phyloP scores from a whole-genome alignment of 2,329 filamentous ascomycete genomes.

The Pseudopyricularia cyperi region DNA sequence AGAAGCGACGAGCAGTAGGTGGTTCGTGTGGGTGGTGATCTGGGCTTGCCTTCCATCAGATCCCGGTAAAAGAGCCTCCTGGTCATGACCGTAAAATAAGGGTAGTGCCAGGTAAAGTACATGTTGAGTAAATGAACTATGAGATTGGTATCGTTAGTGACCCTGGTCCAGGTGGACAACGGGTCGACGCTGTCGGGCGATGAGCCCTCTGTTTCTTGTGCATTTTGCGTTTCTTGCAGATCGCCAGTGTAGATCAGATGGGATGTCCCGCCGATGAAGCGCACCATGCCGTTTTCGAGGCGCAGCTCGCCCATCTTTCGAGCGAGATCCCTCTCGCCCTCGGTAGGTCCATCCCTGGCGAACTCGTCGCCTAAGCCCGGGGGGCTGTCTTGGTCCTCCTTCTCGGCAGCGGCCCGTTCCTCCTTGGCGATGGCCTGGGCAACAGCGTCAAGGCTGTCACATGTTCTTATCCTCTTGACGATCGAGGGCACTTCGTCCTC shows the following conservation, averaged over 20 bases:
- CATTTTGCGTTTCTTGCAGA: conserved; percentile 29
- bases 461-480: conserved; percentile 77
- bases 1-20: conserved; percentile 79
- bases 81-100: conserved; percentile 85
- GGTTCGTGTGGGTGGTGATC: conserved; percentile 36
- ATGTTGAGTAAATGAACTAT: conserved; percentile 84
- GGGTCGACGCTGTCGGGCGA: conserved; percentile 38
- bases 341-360: conserved; percentile 25
- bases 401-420: conserved; percentile 23
- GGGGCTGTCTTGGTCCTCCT: conserved; percentile 21
- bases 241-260: conserved; percentile 73
- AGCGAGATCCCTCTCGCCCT: conserved; percentile 67
- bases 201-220: not conserved
- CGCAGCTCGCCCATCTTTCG: conserved; percentile 88
- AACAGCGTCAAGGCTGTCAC: conserved; percentile 51
- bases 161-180: conserved; percentile 74
- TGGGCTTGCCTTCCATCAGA: conserved; percentile 58
- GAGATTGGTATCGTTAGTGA: conserved; percentile 66
- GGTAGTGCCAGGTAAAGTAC: conserved; percentile 98
- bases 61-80: conserved; percentile 79
- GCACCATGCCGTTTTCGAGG: conserved; percentile 73
- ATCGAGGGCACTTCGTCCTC: conserved; percentile 76
- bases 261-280: conserved; percentile 89
- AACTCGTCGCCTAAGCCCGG: conserved; percentile 20
- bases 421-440: conserved; percentile 39